Percentiles rank a stretch among this genome's conserved stretches.
These are phyloP conservation scores for Rhizophagus clarus DNA, from an alignment of 192 early-diverging fungal species.

Conservation along the genomic window DNA sequence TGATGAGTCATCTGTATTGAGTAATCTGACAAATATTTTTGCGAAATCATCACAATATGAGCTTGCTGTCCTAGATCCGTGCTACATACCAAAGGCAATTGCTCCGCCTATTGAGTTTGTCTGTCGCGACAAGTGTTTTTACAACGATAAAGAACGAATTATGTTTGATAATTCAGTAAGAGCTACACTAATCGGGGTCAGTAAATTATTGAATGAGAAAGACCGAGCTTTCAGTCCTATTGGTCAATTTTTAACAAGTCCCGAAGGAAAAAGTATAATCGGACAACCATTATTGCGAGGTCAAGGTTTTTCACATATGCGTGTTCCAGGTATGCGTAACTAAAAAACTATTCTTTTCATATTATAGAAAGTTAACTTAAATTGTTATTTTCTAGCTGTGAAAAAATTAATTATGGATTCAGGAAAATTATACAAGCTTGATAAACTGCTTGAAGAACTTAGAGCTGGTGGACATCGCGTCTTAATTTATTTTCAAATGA, in stretches of 20 bases:
- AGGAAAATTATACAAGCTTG: constrained; percentile 75
- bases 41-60: constrained; percentile 28
- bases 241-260: constrained; percentile 37
- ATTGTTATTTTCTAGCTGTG: constrained; percentile 41
- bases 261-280: constrained; percentile 45
- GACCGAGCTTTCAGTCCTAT: constrained; percentile 19
- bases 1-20: constrained; percentile 24
- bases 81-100: constrained; percentile 48
- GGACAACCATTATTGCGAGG: constrained; percentile 39
- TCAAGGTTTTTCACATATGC: constrained; percentile 65
- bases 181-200: constrained; percentile 43
- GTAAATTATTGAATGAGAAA: constrained; percentile 36
- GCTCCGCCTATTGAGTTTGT: constrained; percentile 65
- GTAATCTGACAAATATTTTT: constrained; percentile 37
- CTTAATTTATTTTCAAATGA: constrained; percentile 90
- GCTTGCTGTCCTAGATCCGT: constrained; percentile 32
- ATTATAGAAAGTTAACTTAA: background rate
- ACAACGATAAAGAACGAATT: constrained; percentile 51
- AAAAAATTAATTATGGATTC: constrained; percentile 79
- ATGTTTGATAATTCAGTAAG: constrained; percentile 49
- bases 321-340: constrained; percentile 57
- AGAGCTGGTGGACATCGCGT: constrained; percentile 81
- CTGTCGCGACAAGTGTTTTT: constrained; percentile 64
- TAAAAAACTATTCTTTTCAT: background rate
- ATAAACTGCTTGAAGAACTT: constrained; percentile 67